Evolutionary conservation across 768 basidiomycete species (phyloP), one percentile per base, ranked within the genome.

Genomic region (Suillus discolor): DNA sequence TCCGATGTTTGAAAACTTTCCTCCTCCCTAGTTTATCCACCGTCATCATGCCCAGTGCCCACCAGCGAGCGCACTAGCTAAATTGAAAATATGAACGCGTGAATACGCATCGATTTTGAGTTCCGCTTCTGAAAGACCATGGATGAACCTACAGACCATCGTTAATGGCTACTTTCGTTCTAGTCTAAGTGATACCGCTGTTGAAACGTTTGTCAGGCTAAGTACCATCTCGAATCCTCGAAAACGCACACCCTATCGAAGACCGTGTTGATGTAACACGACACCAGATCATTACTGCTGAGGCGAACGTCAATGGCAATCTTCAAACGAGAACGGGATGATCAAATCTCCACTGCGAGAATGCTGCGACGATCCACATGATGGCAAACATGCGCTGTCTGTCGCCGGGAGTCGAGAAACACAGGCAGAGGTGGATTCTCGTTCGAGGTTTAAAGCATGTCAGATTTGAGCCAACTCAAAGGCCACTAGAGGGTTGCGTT

Each of bases 321-420:
- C n/a, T n/a, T n/a, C n/a, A n/a, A n/a, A n/a, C n/a, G n/a, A n/a
- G n/a, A n/a, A n/a, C n/a, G n/a, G n/a, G n/a, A n/a, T n/a, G n/a
- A n/a, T n/a, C 79, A 53, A 61, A 87, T 85, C 86, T 88, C 91
- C 90, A 92, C 67, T 93, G 92, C 1, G 88, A 88, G 75, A 91
- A 92, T 25, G 89, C 71, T 6, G 87, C n/a, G n/a, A n/a, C 88
- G 55, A 92, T 84, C 2, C 82, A 87, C 65, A 92, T 77, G 65
- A 93, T n/a, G n/a, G n/a, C n/a, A n/a, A n/a, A n/a, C n/a, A 92
- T 86, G 5, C 92, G 83, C 69, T 83, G 87, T 39, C 86, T 79
- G 73, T 93, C 93, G 2, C 90, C 91, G 4, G 83, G 82, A 0
- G 87, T 92, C 8, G 79, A 12, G 72, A 90, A 85, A 4, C 91